Conservation (phyloP, 2,329 filamentous ascomycete genomes). For the Colletotrichum agaves region DNA sequence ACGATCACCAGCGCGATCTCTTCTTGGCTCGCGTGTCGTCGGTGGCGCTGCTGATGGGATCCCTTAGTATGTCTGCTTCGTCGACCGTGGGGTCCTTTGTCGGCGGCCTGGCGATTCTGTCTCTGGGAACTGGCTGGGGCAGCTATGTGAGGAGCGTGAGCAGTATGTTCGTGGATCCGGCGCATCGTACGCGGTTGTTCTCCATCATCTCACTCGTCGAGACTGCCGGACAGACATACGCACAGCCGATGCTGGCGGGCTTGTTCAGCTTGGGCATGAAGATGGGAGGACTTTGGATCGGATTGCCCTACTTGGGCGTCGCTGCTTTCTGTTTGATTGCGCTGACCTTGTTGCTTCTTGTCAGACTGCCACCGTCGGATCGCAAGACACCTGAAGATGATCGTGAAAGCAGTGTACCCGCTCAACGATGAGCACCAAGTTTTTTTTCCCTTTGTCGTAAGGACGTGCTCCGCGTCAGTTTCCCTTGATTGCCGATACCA, state of each 20-base stretch:
- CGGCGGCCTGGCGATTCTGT: conserved; percentile 44
- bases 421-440: not conserved
- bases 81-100: conserved; percentile 42
- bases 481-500: not conserved
- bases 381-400: conserved; percentile 13
- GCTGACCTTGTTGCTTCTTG: conserved; percentile 18
- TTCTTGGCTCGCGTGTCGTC: conserved; percentile 43
- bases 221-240: conserved; percentile 42
- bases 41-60: conserved; percentile 38
- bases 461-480: not conserved
- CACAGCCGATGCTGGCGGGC: conserved; percentile 43
- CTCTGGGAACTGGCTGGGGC: conserved; percentile 42
- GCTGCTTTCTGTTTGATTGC: conserved; percentile 32
- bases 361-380: conserved; percentile 23
- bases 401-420: not conserved
- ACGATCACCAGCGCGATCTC: conserved; percentile 44
- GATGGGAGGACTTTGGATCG: conserved; percentile 44
- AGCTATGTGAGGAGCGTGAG: conserved; percentile 44
- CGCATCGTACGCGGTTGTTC: conserved; percentile 45
- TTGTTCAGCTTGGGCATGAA: conserved; percentile 46
- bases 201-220: conserved; percentile 42
- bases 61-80: conserved; percentile 43
- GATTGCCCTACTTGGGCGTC: conserved; percentile 46
- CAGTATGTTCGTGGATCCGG: conserved; percentile 42
- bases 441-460: not conserved